phyloP scores from a whole-genome alignment of 1,284 basidiomycete genomes.

The Thelephora terrestris region DNA sequence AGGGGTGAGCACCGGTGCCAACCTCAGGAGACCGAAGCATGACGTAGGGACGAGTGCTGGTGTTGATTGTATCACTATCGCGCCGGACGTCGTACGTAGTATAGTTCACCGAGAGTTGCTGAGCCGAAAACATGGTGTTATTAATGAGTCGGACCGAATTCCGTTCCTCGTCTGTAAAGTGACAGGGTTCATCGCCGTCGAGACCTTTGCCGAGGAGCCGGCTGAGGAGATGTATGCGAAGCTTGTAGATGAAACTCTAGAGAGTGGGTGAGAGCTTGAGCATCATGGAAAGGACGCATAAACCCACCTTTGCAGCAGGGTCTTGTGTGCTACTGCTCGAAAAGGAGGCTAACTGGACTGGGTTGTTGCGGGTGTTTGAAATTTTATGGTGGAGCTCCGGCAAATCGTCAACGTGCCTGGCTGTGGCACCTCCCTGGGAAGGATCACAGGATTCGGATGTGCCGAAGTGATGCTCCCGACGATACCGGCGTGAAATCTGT shows the following conservation, averaged over 20 bases:
- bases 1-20: not conserved
- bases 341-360: slow-evolving; percentile 1
- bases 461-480: too few relatives aligned
- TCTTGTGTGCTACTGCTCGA: slow-evolving; percentile 13
- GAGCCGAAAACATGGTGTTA: slow-evolving; percentile 18
- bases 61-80: too few relatives aligned
- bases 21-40: slow-evolving; percentile 6
- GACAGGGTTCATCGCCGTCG: slow-evolving; percentile 1
- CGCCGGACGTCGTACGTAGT: slow-evolving; percentile 15
- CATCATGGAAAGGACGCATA: not conserved
- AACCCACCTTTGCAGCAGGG: slow-evolving; percentile 14
- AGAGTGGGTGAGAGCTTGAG: not conserved
- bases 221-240: too few relatives aligned
- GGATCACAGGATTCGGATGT: too few relatives aligned
- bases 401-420: too few relatives aligned
- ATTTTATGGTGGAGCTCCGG: too few relatives aligned
- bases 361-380: too few relatives aligned
- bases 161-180: slow-evolving; percentile 12
- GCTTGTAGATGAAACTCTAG: not conserved
- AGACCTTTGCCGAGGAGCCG: too few relatives aligned
- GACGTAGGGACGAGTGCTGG: slow-evolving; percentile 1
- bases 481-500: slow-evolving; percentile 3
- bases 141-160: slow-evolving; percentile 9
- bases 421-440: too few relatives aligned
- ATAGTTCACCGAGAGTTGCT: slow-evolving; percentile 10